Base-by-base conservation (phyloP, 805 yeast genomes). In the Kodamaea nitidulidarum region DNA sequence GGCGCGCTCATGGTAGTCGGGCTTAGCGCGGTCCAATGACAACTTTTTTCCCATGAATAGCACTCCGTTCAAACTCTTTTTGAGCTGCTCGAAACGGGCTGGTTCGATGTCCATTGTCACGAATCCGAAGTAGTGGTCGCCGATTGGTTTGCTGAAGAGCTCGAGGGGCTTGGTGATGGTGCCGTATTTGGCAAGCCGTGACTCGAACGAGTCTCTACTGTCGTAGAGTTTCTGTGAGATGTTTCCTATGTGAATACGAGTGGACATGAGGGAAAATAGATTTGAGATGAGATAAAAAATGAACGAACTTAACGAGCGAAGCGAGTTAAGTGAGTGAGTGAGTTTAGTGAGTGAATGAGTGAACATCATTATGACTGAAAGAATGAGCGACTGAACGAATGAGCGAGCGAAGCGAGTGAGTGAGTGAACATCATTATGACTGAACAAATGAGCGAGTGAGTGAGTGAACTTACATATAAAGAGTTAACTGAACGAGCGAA, bases 31-130 rank as follows among this genome's bases (percentile, higher is more conserved):
- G 38, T 73, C 78, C 7, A 91, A 61, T 2, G 68, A 66, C 25
- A 91, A 58, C 38, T 72, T 76, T 17, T 82, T 70, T 2, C 95
- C 95, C 71, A 84, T 87, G 61, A 73, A 91, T 17, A 73, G 75
- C 1, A 83, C 75, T 21, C 90, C 93, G 55, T 87, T 75, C 46
- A 86, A 72, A 0, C 84, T 66, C 5, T 63, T 56, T 42, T 73
- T 71, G 37, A 91, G 60, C 34, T 73, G 75, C 1, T 60, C 62
- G 39, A 71, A 77, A 25, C 70, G 65, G 15, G 62, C 59, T 3
- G 68, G 65, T 1, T 70, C 57, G 9, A 81, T 58, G n/a, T 66
- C 61, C 58, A 91, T 64, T 15, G 84, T 78, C 1, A 85, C 56
- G 46, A 73, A 88, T 1, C 81, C 96, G 64, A 79, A 93, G 48